Conservation (phyloP, 208 protist genomes). For the Naegleria fowleri region DNA sequence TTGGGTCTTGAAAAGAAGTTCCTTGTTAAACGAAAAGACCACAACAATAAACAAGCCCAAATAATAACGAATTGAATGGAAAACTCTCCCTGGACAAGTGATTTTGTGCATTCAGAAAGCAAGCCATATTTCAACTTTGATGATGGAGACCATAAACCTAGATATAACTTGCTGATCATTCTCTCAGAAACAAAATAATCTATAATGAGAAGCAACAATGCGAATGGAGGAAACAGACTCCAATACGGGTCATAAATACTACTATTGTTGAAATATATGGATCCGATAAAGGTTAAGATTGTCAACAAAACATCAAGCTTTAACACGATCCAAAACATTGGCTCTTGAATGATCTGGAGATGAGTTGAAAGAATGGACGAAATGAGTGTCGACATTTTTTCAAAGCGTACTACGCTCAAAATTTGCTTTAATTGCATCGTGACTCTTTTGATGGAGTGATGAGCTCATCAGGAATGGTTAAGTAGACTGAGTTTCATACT, state of each 20-base stretch:
- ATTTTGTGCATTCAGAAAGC: too few relatives aligned
- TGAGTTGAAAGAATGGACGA: neutral
- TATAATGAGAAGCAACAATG: neutral
- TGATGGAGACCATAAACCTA: neutral
- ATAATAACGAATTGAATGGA: too few relatives aligned
- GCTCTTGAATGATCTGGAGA: neutral
- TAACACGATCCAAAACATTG: neutral
- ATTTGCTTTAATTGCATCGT: too few relatives aligned
- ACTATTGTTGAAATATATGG: neutral
- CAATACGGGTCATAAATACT: neutral
- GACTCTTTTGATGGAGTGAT: too few relatives aligned
- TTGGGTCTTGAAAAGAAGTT: too few relatives aligned
- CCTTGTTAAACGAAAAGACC: too few relatives aligned
- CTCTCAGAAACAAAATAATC: neutral
- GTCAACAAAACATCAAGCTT: neutral
- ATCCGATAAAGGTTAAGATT: neutral
- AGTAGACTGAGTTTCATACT: too few relatives aligned
- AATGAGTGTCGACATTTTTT: neutral
- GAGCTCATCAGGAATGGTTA: too few relatives aligned
- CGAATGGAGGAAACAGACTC: neutral
- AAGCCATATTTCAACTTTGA: too few relatives aligned
- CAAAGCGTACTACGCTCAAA: neutral
- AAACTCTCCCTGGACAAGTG: too few relatives aligned
- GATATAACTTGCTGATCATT: neutral
- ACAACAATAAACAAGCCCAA: too few relatives aligned